Evolutionary conservation across 441 rosid species (phyloP), one percentile per base, ranked within the genome.

Genomic region (Cnidoscolus chayamansa): DNA sequence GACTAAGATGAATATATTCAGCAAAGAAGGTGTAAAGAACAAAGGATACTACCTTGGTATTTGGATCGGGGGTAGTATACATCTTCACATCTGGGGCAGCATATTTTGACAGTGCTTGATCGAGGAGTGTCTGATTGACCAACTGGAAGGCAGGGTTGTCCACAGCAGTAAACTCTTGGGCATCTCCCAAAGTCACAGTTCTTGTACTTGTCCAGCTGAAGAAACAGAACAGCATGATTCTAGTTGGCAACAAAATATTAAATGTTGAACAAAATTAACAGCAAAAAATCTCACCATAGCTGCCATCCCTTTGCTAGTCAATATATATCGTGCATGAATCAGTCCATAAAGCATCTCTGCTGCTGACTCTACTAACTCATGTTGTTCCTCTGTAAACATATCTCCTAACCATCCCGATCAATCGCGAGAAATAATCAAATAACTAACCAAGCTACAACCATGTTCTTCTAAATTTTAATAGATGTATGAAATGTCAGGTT

Each of bases 11-110:
- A 61, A 30, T 25, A 40, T 11, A 53, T 11, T 30, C 55, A 58
- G 31, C 2, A 25, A 59, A 40, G 45, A 40, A 51, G 37, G 19
- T 56, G 4, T 7, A 15, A 17, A 12, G 20, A 40, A 54, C 53
- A 71, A 88, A 89, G 96, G 99, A 90, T 92, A 94, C 99, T 88
- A 80, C 98, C 98, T 89, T 92, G 99, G 79, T 90, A 90, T 79
- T 94, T 94, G 72, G 97, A 92, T 70, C 97, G 90, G 12, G 98
- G 99, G 80, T 92, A 94, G 74, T 89, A 94, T 40, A 89, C 84
- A 76, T 94, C 98, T 76, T 94, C 99, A 79, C 99, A 94, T 80
- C 84, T 89, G 13, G 98, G 97, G 76, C 99, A 92, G 74, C 84
- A 90, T 69, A 90, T 90, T 81, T 94, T 94, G 19, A 94, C 96